Base-by-base conservation (phyloP, 2,329 filamentous ascomycete species). In the Fusarium annulatum region DNA sequence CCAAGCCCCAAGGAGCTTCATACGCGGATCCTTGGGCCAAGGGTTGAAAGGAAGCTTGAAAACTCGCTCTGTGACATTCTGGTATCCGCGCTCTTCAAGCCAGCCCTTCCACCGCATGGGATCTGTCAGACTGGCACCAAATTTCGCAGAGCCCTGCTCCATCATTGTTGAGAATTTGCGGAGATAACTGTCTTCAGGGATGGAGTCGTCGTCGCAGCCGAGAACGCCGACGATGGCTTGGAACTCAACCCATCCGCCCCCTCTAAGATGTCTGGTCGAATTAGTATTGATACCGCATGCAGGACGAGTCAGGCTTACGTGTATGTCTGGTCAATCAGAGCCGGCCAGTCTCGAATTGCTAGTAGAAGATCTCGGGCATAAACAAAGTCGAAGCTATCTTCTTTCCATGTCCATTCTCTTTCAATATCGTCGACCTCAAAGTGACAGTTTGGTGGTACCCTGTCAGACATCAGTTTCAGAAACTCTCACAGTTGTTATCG, bases 31-130 rank as follows among this genome's bases (percentile, higher is more conserved):
- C 49, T 84, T 86, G 2, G 86, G 84, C 87, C 87, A 89, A 4
- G 82, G 79, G 69, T 85, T 86, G 61, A 83, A 81, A 0, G 87
- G 86, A 73, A 86, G 82, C 76, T 84, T 85, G 73, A 81, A 85
- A 14, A 85, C 76, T 9, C 82, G 79, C 69, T 88, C 84, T 2
- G 79, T 78, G 0, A 90, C 84, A 65, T 88, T 82, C 45, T 81
- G 78, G 71, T 89, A 90, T 2, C 88, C 88, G 1, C 85, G 86
- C 5, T 85, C 84, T n/a, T 81, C 78, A 56, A 89, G 79, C 68
- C 83, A 82, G 19, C 61, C 60, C 48, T 76, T 79, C 74, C 77
- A 81, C 33, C 72, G 69, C 55, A 75, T 71, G 0, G 79, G 78
- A 5, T 76, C 77, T 26, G 70, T 77, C 23, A 81, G 69, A 5